These are phyloP conservation scores for Tylopilus rubrobrunneus DNA, from an alignment of 768 basidiomycete genomes.

Conservation along the genomic window DNA sequence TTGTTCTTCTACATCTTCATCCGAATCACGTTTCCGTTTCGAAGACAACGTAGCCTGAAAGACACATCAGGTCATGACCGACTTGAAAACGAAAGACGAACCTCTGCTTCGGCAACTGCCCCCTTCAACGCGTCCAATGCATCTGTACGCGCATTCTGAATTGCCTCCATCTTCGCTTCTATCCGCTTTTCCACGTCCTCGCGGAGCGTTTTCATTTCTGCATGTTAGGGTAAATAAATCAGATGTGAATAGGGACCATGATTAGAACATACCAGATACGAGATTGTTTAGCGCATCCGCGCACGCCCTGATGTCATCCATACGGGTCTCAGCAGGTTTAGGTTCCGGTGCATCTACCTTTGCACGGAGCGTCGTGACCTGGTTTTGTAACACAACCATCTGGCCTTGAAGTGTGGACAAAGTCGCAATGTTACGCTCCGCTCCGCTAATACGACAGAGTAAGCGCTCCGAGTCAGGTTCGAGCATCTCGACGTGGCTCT, in stretches of 20 bases:
- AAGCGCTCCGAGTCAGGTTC: conserved; percentile 32
- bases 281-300: conserved; percentile 37
- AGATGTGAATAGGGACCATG: neutral
- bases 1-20: conserved; percentile 33
- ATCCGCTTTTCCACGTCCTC: conserved; percentile 44
- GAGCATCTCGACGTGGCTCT: conserved; percentile 37
- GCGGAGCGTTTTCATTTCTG: conserved; percentile 46
- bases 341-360: conserved; percentile 19
- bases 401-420: conserved; percentile 27
- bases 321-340: conserved; percentile 4
- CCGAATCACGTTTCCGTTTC: conserved; percentile 59
- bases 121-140: conserved; percentile 36
- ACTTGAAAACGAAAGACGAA: conserved; percentile 11
- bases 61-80: conserved; percentile 18
- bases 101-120: conserved; percentile 33
- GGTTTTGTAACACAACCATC: conserved; percentile 16
- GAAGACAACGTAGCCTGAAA: conserved; percentile 34
- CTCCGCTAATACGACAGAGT: conserved; percentile 24
- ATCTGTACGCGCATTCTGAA: conserved; percentile 39
- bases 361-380: conserved; percentile 18
- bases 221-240: neutral
- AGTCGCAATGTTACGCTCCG: conserved; percentile 30
- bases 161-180: conserved; percentile 40
- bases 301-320: conserved; percentile 27
- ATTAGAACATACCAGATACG: conserved; percentile 37